These are phyloP conservation scores for Vachellia collinsii DNA, from an alignment of 306 rosid genomes.

Conservation along the genomic window DNA sequence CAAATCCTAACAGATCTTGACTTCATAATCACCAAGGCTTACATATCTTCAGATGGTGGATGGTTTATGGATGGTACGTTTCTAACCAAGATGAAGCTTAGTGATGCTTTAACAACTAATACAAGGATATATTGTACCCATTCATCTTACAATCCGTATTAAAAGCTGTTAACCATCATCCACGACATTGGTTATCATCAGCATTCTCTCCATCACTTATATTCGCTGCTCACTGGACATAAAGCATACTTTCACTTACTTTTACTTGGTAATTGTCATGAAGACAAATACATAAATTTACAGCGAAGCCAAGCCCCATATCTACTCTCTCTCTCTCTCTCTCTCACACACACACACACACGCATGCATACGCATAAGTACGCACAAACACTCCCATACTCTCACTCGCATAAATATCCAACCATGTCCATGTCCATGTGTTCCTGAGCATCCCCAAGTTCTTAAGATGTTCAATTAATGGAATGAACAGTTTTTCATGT, in stretches of 20 bases:
- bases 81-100: conserved; percentile 21
- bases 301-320: neutral
- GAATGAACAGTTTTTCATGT: conserved; percentile 70
- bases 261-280: neutral
- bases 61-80: conserved; percentile 89
- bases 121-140: conserved; percentile 1
- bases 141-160: conserved; percentile 18
- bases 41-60: conserved; percentile 83
- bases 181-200: conserved; percentile 20
- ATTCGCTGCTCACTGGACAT: too few species aligned
- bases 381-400: neutral
- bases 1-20: conserved; percentile 78
- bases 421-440: neutral
- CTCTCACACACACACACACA: neutral
- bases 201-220: neutral
- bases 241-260: neutral
- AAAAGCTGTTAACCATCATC: neutral
- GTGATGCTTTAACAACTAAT: neutral
- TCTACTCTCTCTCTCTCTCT: neutral
- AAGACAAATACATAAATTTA: neutral
- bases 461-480: conserved; percentile 39
- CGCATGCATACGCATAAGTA: neutral
- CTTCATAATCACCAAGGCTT: conserved; percentile 76
- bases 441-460: neutral
- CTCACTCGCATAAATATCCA: neutral